Base-by-base conservation (phyloP, 2,329 filamentous ascomycete genomes). In the Arachnomyces sp. region DNA sequence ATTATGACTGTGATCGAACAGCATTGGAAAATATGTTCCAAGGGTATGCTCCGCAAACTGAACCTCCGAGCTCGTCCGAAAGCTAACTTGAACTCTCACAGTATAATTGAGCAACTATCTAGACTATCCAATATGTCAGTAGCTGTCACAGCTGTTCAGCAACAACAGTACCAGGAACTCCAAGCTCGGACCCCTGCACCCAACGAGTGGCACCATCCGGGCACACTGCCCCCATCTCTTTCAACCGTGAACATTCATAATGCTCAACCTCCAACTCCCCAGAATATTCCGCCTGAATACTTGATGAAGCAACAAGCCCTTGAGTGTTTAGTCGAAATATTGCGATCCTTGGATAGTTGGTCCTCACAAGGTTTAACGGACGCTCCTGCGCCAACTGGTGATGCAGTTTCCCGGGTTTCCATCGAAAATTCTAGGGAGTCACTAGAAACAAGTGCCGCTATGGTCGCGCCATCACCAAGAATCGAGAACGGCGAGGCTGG, bases 1-100 rank as follows among this genome's bases (percentile, higher is more conserved):
- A 98, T 63, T 98, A 98, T 57, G 92, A 98, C 60, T 98, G 92
- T 65, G 93, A 96, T 56, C 77, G 90, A 44, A 88, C 87, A 31
- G 80, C 80, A 7, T 78, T 96, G 44, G 90, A 96, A 65, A 98
- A 98, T 62, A 92, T 96, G 63, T 98, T 94, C 61, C 92, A 98
- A 63, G 72, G 77, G 51, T 67, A 54, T 42, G 54, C 48, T 21
- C n/a, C 6, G 11, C 16, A 11, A 21, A 28, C 16, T 21, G 31
- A 38, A 38, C 37, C 9, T 32, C 28, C 30, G 17, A 33, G 45
- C 43, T 38, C 37, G 44, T 12, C 11, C 35, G 30, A 18, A n/a
- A n/a, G n/a, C n/a, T n/a, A n/a, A n/a, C n/a, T n/a, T n/a, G 40
- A 32, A 50, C 36, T 40, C 13, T 28, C 41, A 38, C 35, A 83